These are phyloP conservation scores for Pythium guiyangense DNA, from an alignment of 352 stramenopile species.

Conservation along the genomic window DNA sequence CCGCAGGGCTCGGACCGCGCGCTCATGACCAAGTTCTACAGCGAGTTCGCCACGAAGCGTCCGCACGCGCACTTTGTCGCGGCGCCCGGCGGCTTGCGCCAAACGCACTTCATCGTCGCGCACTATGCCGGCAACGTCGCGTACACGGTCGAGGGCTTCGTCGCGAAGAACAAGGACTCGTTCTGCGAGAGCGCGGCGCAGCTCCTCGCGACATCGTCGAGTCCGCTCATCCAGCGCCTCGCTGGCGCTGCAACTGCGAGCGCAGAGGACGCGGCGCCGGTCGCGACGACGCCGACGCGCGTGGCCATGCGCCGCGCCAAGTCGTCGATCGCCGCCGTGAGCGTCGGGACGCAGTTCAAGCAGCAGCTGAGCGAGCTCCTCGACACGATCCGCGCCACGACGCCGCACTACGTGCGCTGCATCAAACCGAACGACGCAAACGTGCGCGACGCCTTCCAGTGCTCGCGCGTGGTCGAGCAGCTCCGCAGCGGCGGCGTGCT, in stretches of 20 bases:
- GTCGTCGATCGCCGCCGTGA: conserved; percentile 62
- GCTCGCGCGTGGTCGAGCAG: conserved; percentile 73
- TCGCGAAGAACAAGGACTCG: conserved; percentile 90
- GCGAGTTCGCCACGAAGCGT: conserved; percentile 63
- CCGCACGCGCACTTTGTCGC: conserved; percentile 51
- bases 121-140: conserved; percentile 85
- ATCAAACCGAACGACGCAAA: conserved; percentile 97
- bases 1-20: conserved; percentile 67
- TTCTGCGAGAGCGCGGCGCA: conserved; percentile 67
- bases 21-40: conserved; percentile 73
- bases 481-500: conserved; percentile 83
- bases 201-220: conserved; percentile 49
- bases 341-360: conserved; percentile 91
- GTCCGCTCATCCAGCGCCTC: conserved; percentile 62
- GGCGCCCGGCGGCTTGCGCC: conserved; percentile 37
- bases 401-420: conserved; percentile 98
- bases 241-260: conserved; percentile 6
- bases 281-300: conserved; percentile 10
- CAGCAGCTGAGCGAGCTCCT: conserved; percentile 94
- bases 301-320: conserved; percentile 29
- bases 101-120: conserved; percentile 75
- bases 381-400: conserved; percentile 90
- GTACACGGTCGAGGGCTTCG: conserved; percentile 78
- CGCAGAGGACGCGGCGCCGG: conserved; percentile 2
- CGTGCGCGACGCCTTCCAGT: conserved; percentile 68